phyloP scores from a whole-genome alignment of 225 moss, liverwort and hornwort species.

The Lunularia cruciata region DNA sequence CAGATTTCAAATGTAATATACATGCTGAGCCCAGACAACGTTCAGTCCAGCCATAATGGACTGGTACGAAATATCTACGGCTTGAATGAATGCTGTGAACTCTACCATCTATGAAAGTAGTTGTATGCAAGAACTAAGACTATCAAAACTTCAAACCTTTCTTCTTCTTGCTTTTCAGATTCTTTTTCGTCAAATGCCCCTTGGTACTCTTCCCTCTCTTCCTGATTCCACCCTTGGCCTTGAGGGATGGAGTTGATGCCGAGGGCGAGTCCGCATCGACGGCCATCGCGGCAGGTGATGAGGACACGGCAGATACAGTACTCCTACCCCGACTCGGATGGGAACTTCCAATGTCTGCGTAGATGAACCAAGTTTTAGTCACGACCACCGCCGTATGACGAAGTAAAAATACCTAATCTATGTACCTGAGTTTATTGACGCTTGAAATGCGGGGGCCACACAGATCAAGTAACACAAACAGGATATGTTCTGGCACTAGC shows the following conservation, averaged over 20 bases:
- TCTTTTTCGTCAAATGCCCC: conserved; percentile 30
- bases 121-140: no score
- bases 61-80: no score
- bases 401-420: no score
- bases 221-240: conserved; percentile 68
- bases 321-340: background rate
- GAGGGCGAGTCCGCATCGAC: conserved; percentile 35
- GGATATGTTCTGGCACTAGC: conserved; percentile 7
- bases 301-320: background rate
- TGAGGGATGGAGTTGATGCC: conserved; percentile 40
- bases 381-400: no score
- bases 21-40: no score
- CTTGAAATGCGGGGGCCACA: background rate
- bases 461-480: conserved; percentile 19
- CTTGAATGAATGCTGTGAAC: no score
- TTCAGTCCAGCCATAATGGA: no score
- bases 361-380: no score
- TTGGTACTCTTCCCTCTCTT: conserved; percentile 74
- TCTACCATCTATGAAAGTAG: no score
- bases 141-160: conserved; percentile 34
- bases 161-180: conserved; percentile 34
- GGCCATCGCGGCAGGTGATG: conserved; percentile 36
- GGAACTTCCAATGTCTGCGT: background rate
- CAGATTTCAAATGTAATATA: no score
- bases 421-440: conserved; percentile 12